These are phyloP conservation scores for Elasticomyces elasticus DNA, from an alignment of 495 filamentous ascomycete genomes.

Conservation along the genomic window DNA sequence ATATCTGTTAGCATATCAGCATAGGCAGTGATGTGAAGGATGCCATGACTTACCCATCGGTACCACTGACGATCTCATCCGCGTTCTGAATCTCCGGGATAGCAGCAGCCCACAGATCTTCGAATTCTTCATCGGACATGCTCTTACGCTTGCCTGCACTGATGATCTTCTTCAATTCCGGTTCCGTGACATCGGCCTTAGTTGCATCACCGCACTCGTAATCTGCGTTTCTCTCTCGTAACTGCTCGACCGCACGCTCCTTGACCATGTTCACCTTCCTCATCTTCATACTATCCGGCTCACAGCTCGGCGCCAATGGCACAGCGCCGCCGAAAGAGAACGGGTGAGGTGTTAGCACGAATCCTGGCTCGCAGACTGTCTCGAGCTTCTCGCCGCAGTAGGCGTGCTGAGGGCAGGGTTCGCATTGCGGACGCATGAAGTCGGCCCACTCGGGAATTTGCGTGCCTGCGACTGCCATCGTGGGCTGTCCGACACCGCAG, in stretches of 20 bases:
- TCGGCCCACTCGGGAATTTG: slow-evolving; percentile 47
- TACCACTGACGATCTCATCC: slow-evolving; percentile 67
- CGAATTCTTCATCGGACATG: slow-evolving; percentile 80
- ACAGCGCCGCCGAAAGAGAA: slow-evolving; percentile 70
- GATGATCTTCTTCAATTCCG: slow-evolving; percentile 66
- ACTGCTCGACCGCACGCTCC: slow-evolving; percentile 75
- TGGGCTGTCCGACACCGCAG: slow-evolving; percentile 70
- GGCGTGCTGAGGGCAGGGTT: slow-evolving; percentile 85
- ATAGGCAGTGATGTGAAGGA: neutral
- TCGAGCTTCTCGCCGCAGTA: slow-evolving; percentile 72
- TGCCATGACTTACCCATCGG: slow-evolving; percentile 62
- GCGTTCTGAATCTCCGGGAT: slow-evolving; percentile 71
- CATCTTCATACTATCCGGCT: slow-evolving; percentile 86
- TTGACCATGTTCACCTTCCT: slow-evolving; percentile 78
- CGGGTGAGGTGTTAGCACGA: slow-evolving; percentile 74
- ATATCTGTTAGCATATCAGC: slow-evolving; percentile 61
- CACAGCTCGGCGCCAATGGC: slow-evolving; percentile 84
- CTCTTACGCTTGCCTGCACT: slow-evolving; percentile 61
- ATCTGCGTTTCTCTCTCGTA: slow-evolving; percentile 75
- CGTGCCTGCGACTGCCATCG: slow-evolving; percentile 29
- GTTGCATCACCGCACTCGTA: slow-evolving; percentile 75
- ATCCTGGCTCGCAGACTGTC: slow-evolving; percentile 75
- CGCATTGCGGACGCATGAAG: slow-evolving; percentile 67
- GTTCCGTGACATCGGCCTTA: slow-evolving; percentile 58
- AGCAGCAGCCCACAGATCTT: slow-evolving; percentile 79